A percentile compares a stretch with the other conserved stretches of the same genome.
Conservation (phyloP, 2,329 filamentous ascomycete genomes). For the Golovinomyces cichoracearum region DNA sequence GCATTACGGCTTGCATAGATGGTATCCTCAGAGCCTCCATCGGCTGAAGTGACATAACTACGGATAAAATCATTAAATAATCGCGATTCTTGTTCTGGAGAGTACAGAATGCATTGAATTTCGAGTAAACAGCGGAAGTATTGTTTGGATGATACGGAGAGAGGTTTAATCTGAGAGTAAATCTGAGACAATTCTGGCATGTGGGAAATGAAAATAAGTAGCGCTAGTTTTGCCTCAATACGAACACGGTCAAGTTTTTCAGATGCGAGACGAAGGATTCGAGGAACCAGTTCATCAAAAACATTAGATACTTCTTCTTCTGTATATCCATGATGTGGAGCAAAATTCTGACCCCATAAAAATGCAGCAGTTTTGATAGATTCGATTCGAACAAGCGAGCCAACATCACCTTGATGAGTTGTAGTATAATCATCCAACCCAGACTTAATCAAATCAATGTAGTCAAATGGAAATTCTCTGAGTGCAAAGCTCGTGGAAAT, state of each 20-base stretch:
- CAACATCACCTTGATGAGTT: slow-evolving; percentile 68
- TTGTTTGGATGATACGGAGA: slow-evolving; percentile 1
- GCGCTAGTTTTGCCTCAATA: slow-evolving; percentile 1
- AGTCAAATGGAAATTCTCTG: slow-evolving; percentile 2
- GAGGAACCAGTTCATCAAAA: slow-evolving; percentile 5
- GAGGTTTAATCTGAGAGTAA: not conserved
- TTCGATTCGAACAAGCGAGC: slow-evolving; percentile 59
- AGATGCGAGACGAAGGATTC: slow-evolving; percentile 39
- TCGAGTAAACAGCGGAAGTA: slow-evolving; percentile 2
- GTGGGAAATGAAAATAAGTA: not conserved
- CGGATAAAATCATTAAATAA: slow-evolving; percentile 25
- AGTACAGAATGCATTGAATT: not conserved
- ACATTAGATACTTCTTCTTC: slow-evolving; percentile 2
- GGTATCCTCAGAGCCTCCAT: slow-evolving; percentile 52
- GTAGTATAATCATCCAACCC: slow-evolving; percentile 76
- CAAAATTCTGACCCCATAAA: slow-evolving; percentile 9
- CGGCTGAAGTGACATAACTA: slow-evolving; percentile 46
- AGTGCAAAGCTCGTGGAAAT: slow-evolving; percentile 22
- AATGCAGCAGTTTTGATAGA: slow-evolving; percentile 41
- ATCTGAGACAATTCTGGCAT: not conserved
- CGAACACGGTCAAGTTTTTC: slow-evolving; percentile 47
- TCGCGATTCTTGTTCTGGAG: not conserved
- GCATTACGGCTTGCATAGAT: slow-evolving; percentile 42
- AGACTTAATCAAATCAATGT: slow-evolving; percentile 19
- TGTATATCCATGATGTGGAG: not conserved